A percentile compares a stretch with the other conserved stretches of the same genome.
Conservation (phyloP, 2,329 filamentous ascomycete genomes). For the Rhytidhysteron rufulum region DNA sequence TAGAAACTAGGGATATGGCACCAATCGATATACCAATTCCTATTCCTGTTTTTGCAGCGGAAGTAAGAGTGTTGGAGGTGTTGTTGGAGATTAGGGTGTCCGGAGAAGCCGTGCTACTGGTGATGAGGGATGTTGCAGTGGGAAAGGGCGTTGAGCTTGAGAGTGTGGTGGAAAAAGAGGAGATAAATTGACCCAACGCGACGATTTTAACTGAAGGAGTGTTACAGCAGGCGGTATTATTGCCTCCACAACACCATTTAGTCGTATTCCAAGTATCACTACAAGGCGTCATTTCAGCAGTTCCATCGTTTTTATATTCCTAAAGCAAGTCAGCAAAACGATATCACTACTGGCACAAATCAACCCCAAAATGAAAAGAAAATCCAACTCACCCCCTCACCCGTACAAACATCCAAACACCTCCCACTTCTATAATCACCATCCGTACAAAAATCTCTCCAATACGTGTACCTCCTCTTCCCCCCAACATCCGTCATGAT, state of each 20-base stretch:
- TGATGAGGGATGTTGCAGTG: neutral
- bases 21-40: neutral
- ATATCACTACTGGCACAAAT: too few relatives aligned
- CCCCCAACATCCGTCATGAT: conserved; percentile 3
- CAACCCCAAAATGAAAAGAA: neutral
- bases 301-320: conserved; percentile 2
- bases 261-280: conserved; percentile 2
- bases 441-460: conserved; percentile 5
- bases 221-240: conserved; percentile 4
- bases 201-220: neutral
- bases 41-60: neutral
- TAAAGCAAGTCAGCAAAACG: neutral
- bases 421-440: conserved; percentile 6
- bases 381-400: conserved; percentile 4
- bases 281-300: conserved; percentile 8
- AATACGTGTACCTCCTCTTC: conserved; percentile 3
- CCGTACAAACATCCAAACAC: conserved; percentile 8
- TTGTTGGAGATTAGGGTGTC: too few relatives aligned
- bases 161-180: neutral
- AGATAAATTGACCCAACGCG: neutral
- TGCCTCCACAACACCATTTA: conserved; percentile 9
- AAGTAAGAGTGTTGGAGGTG: too few relatives aligned
- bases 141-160: neutral
- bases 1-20: neutral
- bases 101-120: neutral